These are phyloP conservation scores for Trametes pubescens DNA, from an alignment of 1,284 basidiomycete species.

Conservation along the genomic window DNA sequence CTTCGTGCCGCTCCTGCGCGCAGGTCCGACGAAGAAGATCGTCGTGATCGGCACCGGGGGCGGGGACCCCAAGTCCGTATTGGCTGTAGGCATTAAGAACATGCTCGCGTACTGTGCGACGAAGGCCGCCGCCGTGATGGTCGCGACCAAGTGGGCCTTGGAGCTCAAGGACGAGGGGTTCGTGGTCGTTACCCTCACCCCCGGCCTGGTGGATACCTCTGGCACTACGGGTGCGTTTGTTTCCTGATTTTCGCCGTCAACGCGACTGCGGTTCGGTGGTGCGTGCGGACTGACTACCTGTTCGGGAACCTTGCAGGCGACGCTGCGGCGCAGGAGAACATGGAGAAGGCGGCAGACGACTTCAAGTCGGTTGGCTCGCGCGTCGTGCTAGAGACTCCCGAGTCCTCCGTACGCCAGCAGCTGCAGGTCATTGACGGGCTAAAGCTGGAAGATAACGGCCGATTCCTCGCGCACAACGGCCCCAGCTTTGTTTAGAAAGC, in stretches of 20 bases:
- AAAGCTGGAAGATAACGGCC: constrained; percentile 41
- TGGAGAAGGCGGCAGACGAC: background rate
- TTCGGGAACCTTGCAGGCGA: background rate
- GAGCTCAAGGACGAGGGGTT: constrained; percentile 47
- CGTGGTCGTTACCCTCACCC: constrained; percentile 46
- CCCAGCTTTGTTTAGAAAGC: background rate
- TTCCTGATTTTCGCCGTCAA: background rate
- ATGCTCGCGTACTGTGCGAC: constrained; percentile 44
- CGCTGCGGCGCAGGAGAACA: background rate
- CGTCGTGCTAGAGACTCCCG: constrained; percentile 38
- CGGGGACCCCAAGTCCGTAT: constrained; percentile 42
- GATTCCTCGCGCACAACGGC: background rate
- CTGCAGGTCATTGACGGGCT: constrained; percentile 40
- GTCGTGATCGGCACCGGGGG: constrained; percentile 44
- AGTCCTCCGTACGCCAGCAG: constrained; percentile 42
- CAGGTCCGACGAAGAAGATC: constrained; percentile 48
- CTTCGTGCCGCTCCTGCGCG: constrained; percentile 48
- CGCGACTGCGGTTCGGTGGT: background rate
- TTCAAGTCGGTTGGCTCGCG: constrained; percentile 6
- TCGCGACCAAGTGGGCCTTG: constrained; percentile 48
- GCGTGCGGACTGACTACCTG: too few species aligned
- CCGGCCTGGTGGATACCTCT: constrained; percentile 47
- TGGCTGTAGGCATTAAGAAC: constrained; percentile 20
- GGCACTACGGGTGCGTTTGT: constrained; percentile 7
- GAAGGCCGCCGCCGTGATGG: constrained; percentile 51